Conservation (phyloP, 1,139 yeast genomes). For the Suhomyces yuchorum region DNA sequence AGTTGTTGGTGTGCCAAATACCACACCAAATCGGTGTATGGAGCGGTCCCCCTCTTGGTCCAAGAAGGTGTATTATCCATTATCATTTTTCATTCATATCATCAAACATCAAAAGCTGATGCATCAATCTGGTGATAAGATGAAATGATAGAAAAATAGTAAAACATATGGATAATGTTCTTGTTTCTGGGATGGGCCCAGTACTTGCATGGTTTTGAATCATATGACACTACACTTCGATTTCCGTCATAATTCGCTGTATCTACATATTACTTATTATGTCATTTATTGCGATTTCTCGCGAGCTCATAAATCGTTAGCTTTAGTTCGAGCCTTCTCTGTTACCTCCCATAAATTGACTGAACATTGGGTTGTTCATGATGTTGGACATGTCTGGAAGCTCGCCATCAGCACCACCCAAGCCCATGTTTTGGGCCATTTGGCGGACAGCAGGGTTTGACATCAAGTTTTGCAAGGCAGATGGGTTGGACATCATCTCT, state of each 20-base stretch:
- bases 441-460: slow-evolving; percentile 75
- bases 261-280: background rate
- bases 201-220: too few species aligned
- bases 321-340: slow-evolving; percentile 14
- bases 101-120: too few species aligned
- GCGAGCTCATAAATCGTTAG: slow-evolving; percentile 2
- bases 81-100: too few species aligned
- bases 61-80: too few species aligned
- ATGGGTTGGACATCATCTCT: slow-evolving; percentile 88
- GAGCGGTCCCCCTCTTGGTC: too few species aligned
- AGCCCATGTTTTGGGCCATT: slow-evolving; percentile 72
- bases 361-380: slow-evolving; percentile 82
- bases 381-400: slow-evolving; percentile 64
- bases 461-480: slow-evolving; percentile 74
- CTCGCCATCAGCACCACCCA: slow-evolving; percentile 55
- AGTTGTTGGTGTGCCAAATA: too few species aligned
- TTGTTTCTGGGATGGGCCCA: too few species aligned
- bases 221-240: too few species aligned
- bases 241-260: background rate
- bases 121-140: too few species aligned
- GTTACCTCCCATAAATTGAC: slow-evolving; percentile 53
- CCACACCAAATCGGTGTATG: too few species aligned
- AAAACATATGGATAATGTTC: too few species aligned
- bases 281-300: slow-evolving; percentile 1
- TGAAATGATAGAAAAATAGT: too few species aligned